Evolutionary conservation across 768 basidiomycete species (phyloP).

Genomic region (Leucocoprinus birnbaumii): DNA sequence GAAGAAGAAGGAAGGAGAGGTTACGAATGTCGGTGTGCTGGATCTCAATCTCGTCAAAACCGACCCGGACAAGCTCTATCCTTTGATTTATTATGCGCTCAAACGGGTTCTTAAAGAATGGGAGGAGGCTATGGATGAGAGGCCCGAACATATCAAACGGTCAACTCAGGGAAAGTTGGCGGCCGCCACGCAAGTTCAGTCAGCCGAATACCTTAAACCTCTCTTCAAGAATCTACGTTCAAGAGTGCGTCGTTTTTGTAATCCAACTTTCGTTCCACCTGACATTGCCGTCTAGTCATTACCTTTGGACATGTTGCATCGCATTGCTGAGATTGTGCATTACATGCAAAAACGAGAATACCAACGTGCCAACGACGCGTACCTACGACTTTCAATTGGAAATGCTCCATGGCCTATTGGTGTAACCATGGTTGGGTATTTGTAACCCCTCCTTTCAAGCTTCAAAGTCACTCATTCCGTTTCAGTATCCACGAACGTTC

Average conservation of each 20-base stretch:
- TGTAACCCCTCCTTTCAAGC: constrained; percentile 12
- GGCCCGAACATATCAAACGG: constrained; percentile 86
- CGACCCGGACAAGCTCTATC: constrained; percentile 94
- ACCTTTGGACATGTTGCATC: constrained; percentile 78
- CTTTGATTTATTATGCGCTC: constrained; percentile 93
- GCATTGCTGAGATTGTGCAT: constrained; percentile 92
- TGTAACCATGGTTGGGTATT: constrained; percentile 97
- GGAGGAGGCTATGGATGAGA: constrained; percentile 92
- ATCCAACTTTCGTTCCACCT: not conserved
- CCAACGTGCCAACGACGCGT: constrained; percentile 94
- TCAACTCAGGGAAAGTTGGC: constrained; percentile 92
- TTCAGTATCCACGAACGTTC: constrained; percentile 94
- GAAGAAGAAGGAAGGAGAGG: constrained; percentile 64
- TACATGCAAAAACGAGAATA: constrained; percentile 97
- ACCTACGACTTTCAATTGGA: constrained; percentile 94
- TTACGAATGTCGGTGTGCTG: constrained; percentile 54
- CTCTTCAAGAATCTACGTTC: constrained; percentile 89
- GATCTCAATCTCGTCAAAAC: constrained; percentile 83
- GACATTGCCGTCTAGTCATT: constrained; percentile 48
- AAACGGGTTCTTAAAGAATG: constrained; percentile 94
- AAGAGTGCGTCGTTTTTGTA: constrained; percentile 53
- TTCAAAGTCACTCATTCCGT: constrained; percentile 1
- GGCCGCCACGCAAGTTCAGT: constrained; percentile 93
- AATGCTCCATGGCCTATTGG: constrained; percentile 99
- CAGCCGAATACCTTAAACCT: constrained; percentile 95